Percentiles rank a stretch among this genome's conserved stretches.
These are phyloP conservation scores for Biscogniauxia sp. DNA, from an alignment of 2,329 filamentous ascomycete genomes.

Conservation along the genomic window DNA sequence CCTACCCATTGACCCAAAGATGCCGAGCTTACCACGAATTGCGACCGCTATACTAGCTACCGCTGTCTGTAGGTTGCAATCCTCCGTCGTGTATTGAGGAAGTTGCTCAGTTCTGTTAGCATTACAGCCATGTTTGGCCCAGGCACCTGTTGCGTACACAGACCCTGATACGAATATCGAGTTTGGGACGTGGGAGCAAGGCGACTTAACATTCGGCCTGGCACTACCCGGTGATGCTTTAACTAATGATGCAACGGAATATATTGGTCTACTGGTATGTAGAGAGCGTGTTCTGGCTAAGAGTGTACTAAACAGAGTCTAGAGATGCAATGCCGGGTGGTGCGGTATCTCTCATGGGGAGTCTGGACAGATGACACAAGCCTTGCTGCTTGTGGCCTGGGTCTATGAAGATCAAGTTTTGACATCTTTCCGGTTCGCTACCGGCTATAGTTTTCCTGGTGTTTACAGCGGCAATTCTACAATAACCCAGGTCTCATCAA, in stretches of 20 bases:
- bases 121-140: conserved; percentile 28
- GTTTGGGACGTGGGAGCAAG: conserved; percentile 30
- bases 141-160: conserved; percentile 27
- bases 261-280: conserved; percentile 31
- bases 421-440: conserved; percentile 57
- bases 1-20: conserved; percentile 26
- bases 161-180: conserved; percentile 30
- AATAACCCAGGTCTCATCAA: conserved; percentile 58
- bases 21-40: conserved; percentile 30
- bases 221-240: conserved; percentile 31
- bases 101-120: conserved; percentile 21
- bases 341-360: conserved; percentile 32
- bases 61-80: conserved; percentile 26
- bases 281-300: not conserved
- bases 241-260: conserved; percentile 30
- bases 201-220: conserved; percentile 28
- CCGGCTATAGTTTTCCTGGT: conserved; percentile 58
- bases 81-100: not conserved
- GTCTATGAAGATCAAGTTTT: conserved; percentile 51
- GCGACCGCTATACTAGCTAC: conserved; percentile 30
- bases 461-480: conserved; percentile 62
- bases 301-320: conserved; percentile 12
- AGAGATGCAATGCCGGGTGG: conserved; percentile 32
- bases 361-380: conserved; percentile 34
- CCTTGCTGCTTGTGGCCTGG: conserved; percentile 54